phyloP scores from a whole-genome alignment of 1,284 basidiomycete genomes.

The Trichosporon faecale region DNA sequence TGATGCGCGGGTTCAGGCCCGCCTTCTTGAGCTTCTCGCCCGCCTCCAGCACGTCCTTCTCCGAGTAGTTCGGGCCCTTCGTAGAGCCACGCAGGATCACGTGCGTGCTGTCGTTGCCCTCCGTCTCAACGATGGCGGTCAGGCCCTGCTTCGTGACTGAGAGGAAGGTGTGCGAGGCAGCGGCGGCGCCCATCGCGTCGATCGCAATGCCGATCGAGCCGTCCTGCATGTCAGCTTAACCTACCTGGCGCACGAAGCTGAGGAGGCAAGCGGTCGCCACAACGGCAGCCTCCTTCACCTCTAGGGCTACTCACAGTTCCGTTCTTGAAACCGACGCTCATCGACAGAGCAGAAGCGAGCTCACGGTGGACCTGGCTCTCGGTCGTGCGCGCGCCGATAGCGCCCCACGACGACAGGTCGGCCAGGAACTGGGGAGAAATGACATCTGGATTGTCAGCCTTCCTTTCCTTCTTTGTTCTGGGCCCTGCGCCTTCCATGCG shows the following conservation, averaged over 20 bases:
- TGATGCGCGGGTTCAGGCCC: slow-evolving; percentile 72
- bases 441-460: slow-evolving; percentile 1
- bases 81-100: slow-evolving; percentile 85
- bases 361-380: slow-evolving; percentile 91
- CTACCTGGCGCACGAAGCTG: slow-evolving; percentile 54
- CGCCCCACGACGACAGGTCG: slow-evolving; percentile 87
- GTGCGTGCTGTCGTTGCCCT: slow-evolving; percentile 56
- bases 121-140: slow-evolving; percentile 85
- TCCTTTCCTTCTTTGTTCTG: neutral
- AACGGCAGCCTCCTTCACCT: slow-evolving; percentile 15
- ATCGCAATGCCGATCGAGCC: slow-evolving; percentile 75
- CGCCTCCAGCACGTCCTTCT: slow-evolving; percentile 73
- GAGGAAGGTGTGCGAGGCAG: slow-evolving; percentile 83
- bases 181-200: slow-evolving; percentile 86
- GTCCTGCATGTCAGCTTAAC: slow-evolving; percentile 35
- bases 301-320: slow-evolving; percentile 42
- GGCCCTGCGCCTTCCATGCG: neutral
- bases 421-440: slow-evolving; percentile 71
- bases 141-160: slow-evolving; percentile 89
- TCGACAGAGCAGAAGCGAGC: slow-evolving; percentile 81
- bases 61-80: slow-evolving; percentile 78
- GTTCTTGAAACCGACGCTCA: slow-evolving; percentile 77
- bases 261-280: slow-evolving; percentile 60
- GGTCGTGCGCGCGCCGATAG: slow-evolving; percentile 94
- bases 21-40: slow-evolving; percentile 74